phyloP scores from a whole-genome alignment of 306 rosid genomes.

The Ormosia semicastrata region DNA sequence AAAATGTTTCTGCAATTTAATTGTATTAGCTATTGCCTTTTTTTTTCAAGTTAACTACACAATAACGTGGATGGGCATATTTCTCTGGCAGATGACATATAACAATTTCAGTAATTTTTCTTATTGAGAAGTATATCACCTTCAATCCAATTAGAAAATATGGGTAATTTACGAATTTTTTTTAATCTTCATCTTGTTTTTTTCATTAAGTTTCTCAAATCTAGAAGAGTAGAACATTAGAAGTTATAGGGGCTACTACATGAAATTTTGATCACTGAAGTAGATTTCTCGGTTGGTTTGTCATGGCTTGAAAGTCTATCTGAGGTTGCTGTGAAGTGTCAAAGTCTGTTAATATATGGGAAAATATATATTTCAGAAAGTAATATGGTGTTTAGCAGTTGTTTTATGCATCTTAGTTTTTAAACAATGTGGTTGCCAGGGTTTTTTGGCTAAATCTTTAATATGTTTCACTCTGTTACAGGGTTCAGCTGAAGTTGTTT shows the following conservation, averaged over 20 bases:
- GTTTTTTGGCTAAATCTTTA: not conserved
- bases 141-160: not conserved
- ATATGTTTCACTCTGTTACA: slow-evolving; percentile 25
- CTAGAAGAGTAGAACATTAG: not conserved
- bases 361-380: not conserved
- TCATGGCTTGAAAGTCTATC: not conserved
- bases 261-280: not conserved
- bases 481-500: slow-evolving; percentile 98
- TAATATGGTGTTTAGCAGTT: not conserved
- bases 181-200: not conserved
- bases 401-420: not conserved
- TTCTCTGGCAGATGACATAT: not conserved
- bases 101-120: not conserved
- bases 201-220: not conserved
- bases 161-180: not conserved
- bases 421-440: not conserved
- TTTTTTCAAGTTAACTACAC: not conserved
- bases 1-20: not conserved
- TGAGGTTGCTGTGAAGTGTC: not conserved
- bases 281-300: not conserved
- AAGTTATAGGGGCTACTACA: not conserved
- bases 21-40: not conserved
- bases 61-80: not conserved
- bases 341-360: not conserved
- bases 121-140: not conserved